A percentile compares a stretch with the other conserved stretches of the same genome.
These are phyloP conservation scores for Diplogelasinospora grovesii DNA, from an alignment of 495 filamentous ascomycete species.

Conservation along the genomic window DNA sequence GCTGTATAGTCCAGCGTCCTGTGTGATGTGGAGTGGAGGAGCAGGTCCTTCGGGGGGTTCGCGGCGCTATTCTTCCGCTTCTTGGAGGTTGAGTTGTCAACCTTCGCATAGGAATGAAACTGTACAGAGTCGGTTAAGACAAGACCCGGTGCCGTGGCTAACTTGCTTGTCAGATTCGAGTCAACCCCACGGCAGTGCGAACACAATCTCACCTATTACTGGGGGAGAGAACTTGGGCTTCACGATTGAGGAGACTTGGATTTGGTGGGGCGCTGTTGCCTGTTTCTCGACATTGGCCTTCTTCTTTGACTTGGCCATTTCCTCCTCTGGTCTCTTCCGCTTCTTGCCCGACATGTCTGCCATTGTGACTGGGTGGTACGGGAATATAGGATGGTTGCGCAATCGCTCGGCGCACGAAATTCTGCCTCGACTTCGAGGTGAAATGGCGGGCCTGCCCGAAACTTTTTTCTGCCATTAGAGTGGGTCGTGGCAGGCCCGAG, in stretches of 20 bases:
- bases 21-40: slow-evolving; percentile 71
- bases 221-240: slow-evolving; percentile 55
- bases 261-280: slow-evolving; percentile 16
- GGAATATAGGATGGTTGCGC: too few species aligned
- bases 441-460: too few species aligned
- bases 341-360: slow-evolving; percentile 58
- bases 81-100: slow-evolving; percentile 35
- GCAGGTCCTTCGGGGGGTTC: slow-evolving; percentile 51
- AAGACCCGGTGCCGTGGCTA: slow-evolving; percentile 66
- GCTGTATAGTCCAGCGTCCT: slow-evolving; percentile 74
- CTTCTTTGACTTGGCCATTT: slow-evolving; percentile 41
- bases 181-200: neutral
- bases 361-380: slow-evolving; percentile 44
- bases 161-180: slow-evolving; percentile 3
- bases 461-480: too few species aligned
- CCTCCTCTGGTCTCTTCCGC: slow-evolving; percentile 59
- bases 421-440: too few species aligned
- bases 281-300: slow-evolving; percentile 47
- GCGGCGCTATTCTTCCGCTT: slow-evolving; percentile 36
- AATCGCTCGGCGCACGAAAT: too few species aligned
- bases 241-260: slow-evolving; percentile 53
- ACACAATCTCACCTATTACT: slow-evolving; percentile 50
- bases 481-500: too few species aligned
- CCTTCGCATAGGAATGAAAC: slow-evolving; percentile 59
- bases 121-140: slow-evolving; percentile 46